Base-by-base conservation (phyloP, 176 grass and related monocot species). In the Carex littledalei region DNA sequence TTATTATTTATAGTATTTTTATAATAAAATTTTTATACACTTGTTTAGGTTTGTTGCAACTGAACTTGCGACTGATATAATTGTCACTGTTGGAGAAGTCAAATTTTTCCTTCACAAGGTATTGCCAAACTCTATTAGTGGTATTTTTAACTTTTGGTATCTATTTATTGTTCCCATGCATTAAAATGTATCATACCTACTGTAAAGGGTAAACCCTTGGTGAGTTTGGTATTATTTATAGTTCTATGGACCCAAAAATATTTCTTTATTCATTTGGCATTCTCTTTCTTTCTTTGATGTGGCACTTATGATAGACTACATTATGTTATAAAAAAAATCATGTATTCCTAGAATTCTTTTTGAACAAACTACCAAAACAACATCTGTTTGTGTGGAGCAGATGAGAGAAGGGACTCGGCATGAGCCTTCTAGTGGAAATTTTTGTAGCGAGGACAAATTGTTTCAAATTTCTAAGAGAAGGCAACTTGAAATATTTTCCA, bases 81-180 rank as follows among this genome's bases (percentile, higher is more conserved):
- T 92, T 85, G 84, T 99, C 67, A 91, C 84, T n/a, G 68, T 96
- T 61, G 91, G 90, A 21, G 91, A 92, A 39, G 90, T 91, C 66
- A 96, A 96, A 63, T 99, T 99, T 92, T 96, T 92, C 90, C 91
- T 99, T 84, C 97, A 99, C 81, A 99, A 99, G 97, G 97, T 99
- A 67, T 83, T 17, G 58, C 10, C 72, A 18, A 69, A 54, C 55
- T 54, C 21, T 80, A 63, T 24, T 21, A 3, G 20, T 63, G 60
- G 24, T 63, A 63, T 22, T 20, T 9, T 9, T 74, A 62, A 54
- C 34, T 24, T 84, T 84, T 45, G 26, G 62, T 67, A 32, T 20
- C 17, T 63, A 81, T 81, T 81, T 64, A 43, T 37, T 81, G 79
- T 24, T 63, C 12, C 5, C 21, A 24, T 7, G 8, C 60, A 43